A percentile compares a stretch with the other conserved stretches of the same genome.
Evolutionary conservation across 1,284 basidiomycete genomes (phyloP).

Genomic region (Sporisorium iseilematis-ciliati): DNA sequence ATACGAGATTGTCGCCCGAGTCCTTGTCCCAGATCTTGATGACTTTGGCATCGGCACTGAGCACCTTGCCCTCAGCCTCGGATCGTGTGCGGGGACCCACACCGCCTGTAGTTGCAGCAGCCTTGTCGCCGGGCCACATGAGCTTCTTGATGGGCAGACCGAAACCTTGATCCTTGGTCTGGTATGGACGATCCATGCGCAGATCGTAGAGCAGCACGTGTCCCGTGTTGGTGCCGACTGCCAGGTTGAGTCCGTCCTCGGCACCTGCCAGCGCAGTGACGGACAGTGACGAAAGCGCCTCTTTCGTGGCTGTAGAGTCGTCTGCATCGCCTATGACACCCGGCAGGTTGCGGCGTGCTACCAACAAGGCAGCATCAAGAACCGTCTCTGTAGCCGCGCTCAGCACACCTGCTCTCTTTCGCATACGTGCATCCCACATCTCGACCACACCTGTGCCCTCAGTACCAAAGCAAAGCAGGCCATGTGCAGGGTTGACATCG

Average conservation of each 20-base stretch:
- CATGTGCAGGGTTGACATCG: conserved; percentile 94
- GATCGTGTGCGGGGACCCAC: conserved; percentile 80
- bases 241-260: conserved; percentile 89
- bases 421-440: conserved; percentile 93
- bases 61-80: conserved; percentile 63
- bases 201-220: conserved; percentile 96
- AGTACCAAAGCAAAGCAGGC: conserved; percentile 87
- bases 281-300: conserved; percentile 73
- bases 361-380: conserved; percentile 63
- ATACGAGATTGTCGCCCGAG: conserved; percentile 82
- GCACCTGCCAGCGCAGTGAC: conserved; percentile 82
- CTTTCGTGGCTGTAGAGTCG: conserved; percentile 62
- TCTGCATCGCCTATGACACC: conserved; percentile 54
- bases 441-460: conserved; percentile 85
- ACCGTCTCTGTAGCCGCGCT: conserved; percentile 76
- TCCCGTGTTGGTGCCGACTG: conserved; percentile 92
- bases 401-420: conserved; percentile 81
- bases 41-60: conserved; percentile 67
- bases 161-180: conserved; percentile 96
- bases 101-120: conserved; percentile 65
- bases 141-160: conserved; percentile 89
- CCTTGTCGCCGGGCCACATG: conserved; percentile 85
- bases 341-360: conserved; percentile 70
- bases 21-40: conserved; percentile 77
- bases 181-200: conserved; percentile 84